Evolutionary conservation across 306 rosid genomes (phyloP), one percentile per base, ranked within the genome.

Genomic region (Ormosia semicastrata): DNA sequence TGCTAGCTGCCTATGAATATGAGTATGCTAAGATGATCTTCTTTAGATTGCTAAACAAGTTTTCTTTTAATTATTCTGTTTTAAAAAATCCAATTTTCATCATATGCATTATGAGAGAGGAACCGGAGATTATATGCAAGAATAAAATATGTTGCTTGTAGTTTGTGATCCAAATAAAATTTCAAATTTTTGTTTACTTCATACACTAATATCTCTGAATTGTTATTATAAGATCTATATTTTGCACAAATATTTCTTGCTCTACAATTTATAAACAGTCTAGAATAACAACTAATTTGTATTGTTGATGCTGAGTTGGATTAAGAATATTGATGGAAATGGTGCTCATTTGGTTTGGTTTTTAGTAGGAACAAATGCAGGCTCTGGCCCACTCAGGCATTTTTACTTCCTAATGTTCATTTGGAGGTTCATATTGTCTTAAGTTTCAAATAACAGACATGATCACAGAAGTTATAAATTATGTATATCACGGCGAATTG

Each of bases 1-100:
- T 82, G 29, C 65, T 77, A 33, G 44, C 53, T 33, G 29, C 50
- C 59, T 75, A 57, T 32, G 12, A 60, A 24, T 24, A 32, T 57
- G 62, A 29, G 72, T 67, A 15, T 76, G 71, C 58, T 49, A 37
- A 49, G 74, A 52, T 50, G 43, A 67, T 76, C 50, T 58, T 76
- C 62, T 36, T 11, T 70, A 37, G 59, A 52, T 52, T 50, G 69
- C 9, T 18, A 30, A 60, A 62, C 71, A 40, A 41, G 47, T 77
- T 77, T 62, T 49, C 62, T 15, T 40, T 39, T 33, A 17, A 43
- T 52, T 82, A 47, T 47, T 69, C 59, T 36, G 41, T 52, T 50
- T 24, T 41, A 40, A 73, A 82, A 63, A 33, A 33, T 13, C 11
- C 10, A 13, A 10, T 43, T 67, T 54, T 78, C 56, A 39, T 62